phyloP scores from a whole-genome alignment of 257 asterid genomes.

The Scutellaria galericulata region DNA sequence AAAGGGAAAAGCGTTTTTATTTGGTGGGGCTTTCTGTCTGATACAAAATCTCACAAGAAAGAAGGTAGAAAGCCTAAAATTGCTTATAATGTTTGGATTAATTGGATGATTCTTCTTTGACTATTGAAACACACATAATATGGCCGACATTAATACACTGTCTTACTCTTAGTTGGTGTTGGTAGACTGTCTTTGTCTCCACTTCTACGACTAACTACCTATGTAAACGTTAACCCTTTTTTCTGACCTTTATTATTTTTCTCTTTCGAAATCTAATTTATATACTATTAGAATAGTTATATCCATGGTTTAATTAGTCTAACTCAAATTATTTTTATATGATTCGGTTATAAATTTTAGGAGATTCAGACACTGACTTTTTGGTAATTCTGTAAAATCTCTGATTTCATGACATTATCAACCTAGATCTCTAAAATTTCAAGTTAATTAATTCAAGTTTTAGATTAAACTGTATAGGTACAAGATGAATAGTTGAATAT shows the following conservation, averaged over 20 bases:
- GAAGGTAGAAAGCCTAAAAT: neutral
- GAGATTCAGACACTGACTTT: neutral
- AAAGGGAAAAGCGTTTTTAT: constrained; percentile 7
- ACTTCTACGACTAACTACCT: neutral
- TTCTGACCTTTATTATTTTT: no score
- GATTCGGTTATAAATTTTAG: neutral
- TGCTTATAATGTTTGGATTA: neutral
- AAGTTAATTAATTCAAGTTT: no score
- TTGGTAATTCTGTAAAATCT: neutral
- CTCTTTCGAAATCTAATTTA: no score
- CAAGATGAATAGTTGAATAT: no score
- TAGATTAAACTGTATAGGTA: no score
- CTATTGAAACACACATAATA: constrained; percentile 32
- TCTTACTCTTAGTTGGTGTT: constrained; percentile 25
- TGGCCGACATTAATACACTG: constrained; percentile 49
- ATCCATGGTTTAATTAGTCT: no score
- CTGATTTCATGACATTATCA: no score
- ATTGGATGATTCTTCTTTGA: constrained; percentile 29
- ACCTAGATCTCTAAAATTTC: no score
- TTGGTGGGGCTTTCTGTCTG: constrained; percentile 43
- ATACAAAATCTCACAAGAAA: constrained; percentile 37
- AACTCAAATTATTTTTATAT: neutral
- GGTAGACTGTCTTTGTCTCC: constrained; percentile 29
- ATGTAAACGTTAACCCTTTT: no score
- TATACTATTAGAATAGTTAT: no score